These are phyloP conservation scores for Annulohypoxylon moriforme DNA, from an alignment of 495 filamentous ascomycete species.

Conservation along the genomic window DNA sequence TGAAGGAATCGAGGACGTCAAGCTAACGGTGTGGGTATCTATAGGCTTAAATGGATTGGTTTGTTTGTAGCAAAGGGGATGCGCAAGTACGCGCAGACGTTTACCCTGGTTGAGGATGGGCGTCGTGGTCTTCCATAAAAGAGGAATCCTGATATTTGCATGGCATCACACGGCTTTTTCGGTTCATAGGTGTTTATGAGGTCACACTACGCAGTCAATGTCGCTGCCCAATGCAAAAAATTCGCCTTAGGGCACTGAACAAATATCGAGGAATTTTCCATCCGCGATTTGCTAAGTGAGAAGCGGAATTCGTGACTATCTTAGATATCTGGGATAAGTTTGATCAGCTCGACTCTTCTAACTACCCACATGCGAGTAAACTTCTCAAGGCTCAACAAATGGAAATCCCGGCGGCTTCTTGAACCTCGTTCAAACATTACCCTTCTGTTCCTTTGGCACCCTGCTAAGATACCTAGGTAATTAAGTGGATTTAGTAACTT, in stretches of 20 bases:
- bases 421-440: too few relatives aligned
- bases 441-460: too few relatives aligned
- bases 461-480: too few relatives aligned
- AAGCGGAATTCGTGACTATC: not conserved
- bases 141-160: conserved; percentile 52
- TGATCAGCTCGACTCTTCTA: not conserved
- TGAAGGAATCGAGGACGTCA: not conserved
- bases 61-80: conserved; percentile 37
- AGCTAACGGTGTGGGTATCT: conserved; percentile 11
- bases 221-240: conserved; percentile 51
- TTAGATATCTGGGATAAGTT: not conserved
- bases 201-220: conserved; percentile 51
- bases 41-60: conserved; percentile 43
- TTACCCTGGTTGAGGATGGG: conserved; percentile 39
- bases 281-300: conserved; percentile 12
- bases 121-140: conserved; percentile 52
- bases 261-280: not conserved
- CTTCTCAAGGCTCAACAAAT: not conserved
- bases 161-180: conserved; percentile 55
- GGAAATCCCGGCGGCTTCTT: not conserved
- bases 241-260: conserved; percentile 48
- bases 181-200: conserved; percentile 54
- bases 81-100: conserved; percentile 28
- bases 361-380: not conserved
- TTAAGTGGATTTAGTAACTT: too few relatives aligned